phyloP scores from a whole-genome alignment of 176 grass and related monocot species.

The Carex parvula region DNA sequence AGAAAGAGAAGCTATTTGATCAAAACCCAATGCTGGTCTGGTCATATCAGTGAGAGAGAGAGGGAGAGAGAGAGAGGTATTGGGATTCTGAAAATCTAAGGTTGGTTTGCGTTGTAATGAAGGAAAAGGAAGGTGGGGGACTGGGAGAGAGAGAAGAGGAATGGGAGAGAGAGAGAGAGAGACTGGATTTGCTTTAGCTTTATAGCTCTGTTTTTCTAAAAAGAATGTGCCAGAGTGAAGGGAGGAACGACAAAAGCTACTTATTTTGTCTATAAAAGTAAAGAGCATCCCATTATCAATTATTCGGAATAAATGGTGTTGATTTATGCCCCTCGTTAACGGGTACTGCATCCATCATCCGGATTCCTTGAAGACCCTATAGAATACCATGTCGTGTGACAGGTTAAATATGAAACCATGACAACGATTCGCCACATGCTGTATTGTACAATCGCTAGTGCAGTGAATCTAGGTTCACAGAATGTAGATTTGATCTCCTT shows the following conservation, averaged over 20 bases:
- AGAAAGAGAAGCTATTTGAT: slow-evolving; percentile 4
- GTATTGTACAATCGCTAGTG: neutral
- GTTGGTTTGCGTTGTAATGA: slow-evolving; percentile 22
- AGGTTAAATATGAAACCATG: neutral
- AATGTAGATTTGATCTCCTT: neutral
- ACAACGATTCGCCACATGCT: neutral
- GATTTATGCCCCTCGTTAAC: neutral
- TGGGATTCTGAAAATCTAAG: slow-evolving; percentile 36
- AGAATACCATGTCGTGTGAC: too few relatives aligned
- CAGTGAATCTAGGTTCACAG: neutral
- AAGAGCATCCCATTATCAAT: neutral
- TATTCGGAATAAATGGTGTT: neutral
- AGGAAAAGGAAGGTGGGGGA: slow-evolving; percentile 13
- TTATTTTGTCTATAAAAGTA: slow-evolving; percentile 18
- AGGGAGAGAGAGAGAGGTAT: neutral
- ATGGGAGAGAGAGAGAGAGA: slow-evolving; percentile 12
- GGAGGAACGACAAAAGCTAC: slow-evolving; percentile 24
- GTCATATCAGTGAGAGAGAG: slow-evolving; percentile 22
- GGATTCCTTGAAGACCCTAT: too few relatives aligned
- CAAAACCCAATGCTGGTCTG: slow-evolving; percentile 21
- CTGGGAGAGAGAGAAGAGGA: too few relatives aligned
- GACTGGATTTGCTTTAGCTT: slow-evolving; percentile 25
- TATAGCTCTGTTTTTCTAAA: slow-evolving; percentile 21
- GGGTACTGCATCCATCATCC: neutral
- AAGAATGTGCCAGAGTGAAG: slow-evolving; percentile 34